Percentiles rank a stretch among this genome's conserved stretches.
These are phyloP conservation scores for Sporobolomyces roseus DNA, from an alignment of 768 basidiomycete genomes.

Conservation along the genomic window DNA sequence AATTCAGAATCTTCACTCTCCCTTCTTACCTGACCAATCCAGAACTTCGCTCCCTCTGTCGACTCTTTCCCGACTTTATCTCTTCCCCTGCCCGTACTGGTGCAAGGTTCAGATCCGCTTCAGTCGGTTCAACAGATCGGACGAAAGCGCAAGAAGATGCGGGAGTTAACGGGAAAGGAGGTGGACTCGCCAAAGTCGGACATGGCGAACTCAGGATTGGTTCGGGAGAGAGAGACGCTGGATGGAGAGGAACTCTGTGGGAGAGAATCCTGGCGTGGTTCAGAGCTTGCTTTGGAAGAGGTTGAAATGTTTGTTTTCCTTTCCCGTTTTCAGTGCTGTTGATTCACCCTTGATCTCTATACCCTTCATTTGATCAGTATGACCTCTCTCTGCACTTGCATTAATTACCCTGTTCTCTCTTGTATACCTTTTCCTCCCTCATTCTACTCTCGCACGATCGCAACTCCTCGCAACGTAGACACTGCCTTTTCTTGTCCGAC, in stretches of 20 bases:
- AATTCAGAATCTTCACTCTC: slow-evolving; percentile 36
- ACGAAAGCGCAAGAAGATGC: slow-evolving; percentile 1
- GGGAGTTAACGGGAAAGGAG: slow-evolving; percentile 7
- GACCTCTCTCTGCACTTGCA: background rate
- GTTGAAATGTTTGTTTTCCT: no score
- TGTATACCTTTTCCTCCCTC: background rate
- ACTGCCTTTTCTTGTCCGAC: no score
- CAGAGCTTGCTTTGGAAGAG: background rate
- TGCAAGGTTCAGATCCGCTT: slow-evolving; percentile 2
- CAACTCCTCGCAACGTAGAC: background rate
- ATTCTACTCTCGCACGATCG: background rate
- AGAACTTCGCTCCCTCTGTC: slow-evolving; percentile 28
- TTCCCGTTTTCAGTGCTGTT: no score
- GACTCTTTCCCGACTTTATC: slow-evolving; percentile 38
- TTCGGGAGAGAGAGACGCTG: background rate
- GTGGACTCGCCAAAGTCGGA: slow-evolving; percentile 9
- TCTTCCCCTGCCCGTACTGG: background rate
- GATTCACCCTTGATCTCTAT: background rate
- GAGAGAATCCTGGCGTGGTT: slow-evolving; percentile 27
- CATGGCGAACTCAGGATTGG: slow-evolving; percentile 31
- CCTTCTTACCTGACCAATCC: slow-evolving; percentile 39
- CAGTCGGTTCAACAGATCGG: background rate
- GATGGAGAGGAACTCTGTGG: slow-evolving; percentile 26
- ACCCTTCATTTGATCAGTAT: background rate
- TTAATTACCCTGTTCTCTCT: background rate